Base-by-base conservation (phyloP, 108 stramenopile species). In the Conticribra weissflogii region DNA sequence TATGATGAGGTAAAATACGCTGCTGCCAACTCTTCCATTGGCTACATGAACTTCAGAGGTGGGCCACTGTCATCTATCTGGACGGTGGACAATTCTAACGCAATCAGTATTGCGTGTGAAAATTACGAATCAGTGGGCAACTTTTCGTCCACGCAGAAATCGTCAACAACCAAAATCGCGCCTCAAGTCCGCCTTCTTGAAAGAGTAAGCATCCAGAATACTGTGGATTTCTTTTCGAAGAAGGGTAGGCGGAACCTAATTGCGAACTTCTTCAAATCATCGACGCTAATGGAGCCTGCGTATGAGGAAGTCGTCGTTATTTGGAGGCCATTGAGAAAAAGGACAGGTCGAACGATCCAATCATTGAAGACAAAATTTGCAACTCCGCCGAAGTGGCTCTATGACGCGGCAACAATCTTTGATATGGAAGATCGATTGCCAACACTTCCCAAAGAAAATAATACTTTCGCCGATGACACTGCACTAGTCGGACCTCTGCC, bases 221-320 rank as follows among this genome's bases (percentile, higher is more conserved):
- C 87, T 9, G 88, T 95, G 8, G 78, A 92, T 60, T 70, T 91
- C 8, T 88, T 88, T 60, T 69, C 83, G 18, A 59, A 61, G 36
- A 71, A 53, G 2, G 89, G 90, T 1, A 74, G 88, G 48, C 53
- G 81, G 53, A 66, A 69, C 3, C 52, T 91, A 2, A 25, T 94
- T n/a, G 59, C 50, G 5, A 76, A 81, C 19, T 63, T 84, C 53
- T 80, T 92, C 61, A 59, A 75, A 16, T 79, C 72, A 59, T 83
- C 84, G 1, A 80, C 86, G 50, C 79, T 95, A 7, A 82, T 87
- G 30, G 93, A 92, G 66, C 93, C 90, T 25, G 85, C 90, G 0
- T 95, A 83, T 62, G 85, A 90, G 77, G 90, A 91, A 60, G 76
- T 89, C n/a, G 74, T 92, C n/a, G 85, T 86, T 1, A 67, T 92